These are phyloP conservation scores for Groenewaldozyma sp. DNA, from an alignment of 1,139 yeast genomes.

Conservation along the genomic window DNA sequence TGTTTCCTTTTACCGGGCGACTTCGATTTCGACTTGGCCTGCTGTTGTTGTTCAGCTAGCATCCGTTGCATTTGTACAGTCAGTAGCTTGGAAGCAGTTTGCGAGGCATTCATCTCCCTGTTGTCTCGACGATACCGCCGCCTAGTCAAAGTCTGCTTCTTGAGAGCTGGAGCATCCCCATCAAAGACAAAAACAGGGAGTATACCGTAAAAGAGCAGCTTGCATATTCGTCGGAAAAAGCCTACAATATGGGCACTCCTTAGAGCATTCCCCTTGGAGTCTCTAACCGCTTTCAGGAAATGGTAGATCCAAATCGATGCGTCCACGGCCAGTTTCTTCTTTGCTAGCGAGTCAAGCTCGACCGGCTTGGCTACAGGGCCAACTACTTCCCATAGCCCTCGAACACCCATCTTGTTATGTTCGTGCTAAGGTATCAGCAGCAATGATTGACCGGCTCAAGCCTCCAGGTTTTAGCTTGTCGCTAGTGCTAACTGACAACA, in stretches of 20 bases:
- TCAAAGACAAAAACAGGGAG: slow-evolving; percentile 93
- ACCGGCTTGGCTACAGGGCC: slow-evolving; percentile 91
- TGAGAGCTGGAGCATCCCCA: slow-evolving; percentile 89
- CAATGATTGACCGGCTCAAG: no score
- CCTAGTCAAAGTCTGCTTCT: slow-evolving; percentile 61
- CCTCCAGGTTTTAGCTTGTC: no score
- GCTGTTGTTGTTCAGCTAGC: slow-evolving; percentile 27
- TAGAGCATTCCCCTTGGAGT: slow-evolving; percentile 69
- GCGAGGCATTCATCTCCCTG: slow-evolving; percentile 56
- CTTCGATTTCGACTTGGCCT: slow-evolving; percentile 6
- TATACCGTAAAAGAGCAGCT: slow-evolving; percentile 79
- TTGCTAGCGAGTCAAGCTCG: slow-evolving; percentile 66
- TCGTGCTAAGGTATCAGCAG: no score
- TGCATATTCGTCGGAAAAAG: slow-evolving; percentile 88
- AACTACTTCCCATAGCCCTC: slow-evolving; percentile 85
- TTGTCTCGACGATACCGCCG: slow-evolving; percentile 71
- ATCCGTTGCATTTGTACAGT: slow-evolving; percentile 68
- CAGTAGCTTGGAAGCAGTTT: slow-evolving; percentile 71
- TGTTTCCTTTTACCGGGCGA: slow-evolving; percentile 18
- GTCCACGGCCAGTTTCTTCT: slow-evolving; percentile 82
- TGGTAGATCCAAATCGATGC: slow-evolving; percentile 99
- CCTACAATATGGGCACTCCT: slow-evolving; percentile 85
- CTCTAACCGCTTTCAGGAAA: slow-evolving; percentile 89
- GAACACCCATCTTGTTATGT: slow-evolving; percentile 99
- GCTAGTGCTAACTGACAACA: no score